Conservation (phyloP, 306 rosid species). For the Cotoneaster glaucophyllus region DNA sequence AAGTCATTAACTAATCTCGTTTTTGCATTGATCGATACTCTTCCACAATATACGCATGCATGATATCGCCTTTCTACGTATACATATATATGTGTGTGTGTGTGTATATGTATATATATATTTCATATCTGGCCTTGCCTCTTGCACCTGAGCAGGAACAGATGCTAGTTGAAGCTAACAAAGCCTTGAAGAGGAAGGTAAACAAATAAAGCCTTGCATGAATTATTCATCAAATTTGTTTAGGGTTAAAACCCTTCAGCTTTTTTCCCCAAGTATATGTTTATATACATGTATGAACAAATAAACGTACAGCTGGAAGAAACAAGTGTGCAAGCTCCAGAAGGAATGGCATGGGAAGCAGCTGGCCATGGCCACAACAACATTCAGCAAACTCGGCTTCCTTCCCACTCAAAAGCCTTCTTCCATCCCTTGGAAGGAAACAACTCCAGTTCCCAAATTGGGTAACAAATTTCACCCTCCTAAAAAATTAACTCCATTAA, state of each 20-base stretch:
- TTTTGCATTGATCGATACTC: neutral
- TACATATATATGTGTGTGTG: too few species aligned
- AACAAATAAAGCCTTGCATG: neutral
- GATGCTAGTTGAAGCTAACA: constrained; percentile 57
- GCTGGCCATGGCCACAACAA: constrained; percentile 19
- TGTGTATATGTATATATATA: neutral
- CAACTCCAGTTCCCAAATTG: constrained; percentile 52
- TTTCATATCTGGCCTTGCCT: neutral
- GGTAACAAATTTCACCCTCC: constrained; percentile 33
- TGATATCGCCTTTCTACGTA: neutral
- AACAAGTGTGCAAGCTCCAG: constrained; percentile 24
- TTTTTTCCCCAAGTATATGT: neutral
- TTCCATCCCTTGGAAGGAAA: constrained; percentile 44
- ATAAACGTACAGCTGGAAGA: constrained; percentile 50
- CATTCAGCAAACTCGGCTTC: constrained; percentile 22
- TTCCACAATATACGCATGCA: neutral
- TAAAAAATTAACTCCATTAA: neutral
- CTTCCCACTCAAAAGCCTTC: constrained; percentile 42
- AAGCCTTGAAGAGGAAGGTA: constrained; percentile 53
- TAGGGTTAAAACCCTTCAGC: neutral
- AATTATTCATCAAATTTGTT: neutral
- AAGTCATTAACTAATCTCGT: neutral
- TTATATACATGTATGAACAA: neutral
- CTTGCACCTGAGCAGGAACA: constrained; percentile 45
- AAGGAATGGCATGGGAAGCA: constrained; percentile 40